These are phyloP conservation scores for Cryptococcus maquisensis DNA, from an alignment of 1,284 basidiomycete genomes.

Conservation along the genomic window DNA sequence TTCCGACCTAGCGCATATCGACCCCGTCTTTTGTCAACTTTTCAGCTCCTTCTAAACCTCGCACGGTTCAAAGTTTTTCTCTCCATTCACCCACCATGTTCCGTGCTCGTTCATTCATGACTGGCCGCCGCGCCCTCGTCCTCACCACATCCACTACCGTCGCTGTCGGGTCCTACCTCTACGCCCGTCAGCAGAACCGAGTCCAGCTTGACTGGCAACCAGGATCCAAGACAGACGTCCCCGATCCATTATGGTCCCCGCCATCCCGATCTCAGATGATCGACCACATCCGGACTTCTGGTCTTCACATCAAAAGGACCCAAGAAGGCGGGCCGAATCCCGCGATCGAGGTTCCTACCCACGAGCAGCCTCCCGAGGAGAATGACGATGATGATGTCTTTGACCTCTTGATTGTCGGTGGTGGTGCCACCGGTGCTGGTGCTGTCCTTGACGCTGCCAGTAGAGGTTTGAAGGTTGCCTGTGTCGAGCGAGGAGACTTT, in stretches of 20 bases:
- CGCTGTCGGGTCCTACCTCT: slow-evolving; percentile 24
- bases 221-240: slow-evolving; percentile 36
- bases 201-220: slow-evolving; percentile 21
- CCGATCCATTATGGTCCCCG: slow-evolving; percentile 51
- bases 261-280: slow-evolving; percentile 51
- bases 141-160: slow-evolving; percentile 23
- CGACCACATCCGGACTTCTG: slow-evolving; percentile 47
- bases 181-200: slow-evolving; percentile 20
- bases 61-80: too few relatives aligned
- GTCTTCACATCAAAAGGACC: slow-evolving; percentile 39
- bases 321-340: slow-evolving; percentile 33
- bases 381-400: slow-evolving; percentile 60
- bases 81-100: slow-evolving; percentile 20
- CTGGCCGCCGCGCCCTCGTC: slow-evolving; percentile 21
- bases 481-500: slow-evolving; percentile 93
- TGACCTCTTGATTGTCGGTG: slow-evolving; percentile 79
- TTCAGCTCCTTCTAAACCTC: too few relatives aligned
- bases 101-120: slow-evolving; percentile 21
- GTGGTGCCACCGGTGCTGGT: slow-evolving; percentile 89
- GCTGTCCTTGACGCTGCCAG: slow-evolving; percentile 91
- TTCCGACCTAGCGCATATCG: neutral
- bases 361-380: slow-evolving; percentile 19
- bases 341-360: slow-evolving; percentile 25
- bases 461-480: slow-evolving; percentile 83
- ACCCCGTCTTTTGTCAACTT: too few relatives aligned